Percentiles rank a stretch among this genome's conserved stretches.
phyloP scores from a whole-genome alignment of 202 grass and related monocot genomes.

The Eragrostis tef region DNA sequence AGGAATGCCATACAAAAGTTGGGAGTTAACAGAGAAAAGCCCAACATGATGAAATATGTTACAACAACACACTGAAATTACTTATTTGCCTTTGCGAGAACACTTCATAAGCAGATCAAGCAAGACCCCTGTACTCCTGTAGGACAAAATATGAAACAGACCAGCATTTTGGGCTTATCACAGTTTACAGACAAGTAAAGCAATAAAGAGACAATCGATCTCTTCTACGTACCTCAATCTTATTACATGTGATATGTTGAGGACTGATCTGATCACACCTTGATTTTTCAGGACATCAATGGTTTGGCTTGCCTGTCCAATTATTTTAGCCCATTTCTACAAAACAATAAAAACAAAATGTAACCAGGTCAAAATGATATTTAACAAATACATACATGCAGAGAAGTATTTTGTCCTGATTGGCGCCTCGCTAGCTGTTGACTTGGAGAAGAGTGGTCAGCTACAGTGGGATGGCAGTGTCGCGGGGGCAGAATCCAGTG shows the following conservation, averaged over 20 bases:
- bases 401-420: no score
- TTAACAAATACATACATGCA: background rate
- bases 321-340: slow-evolving; percentile 99
- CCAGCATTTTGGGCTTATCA: background rate
- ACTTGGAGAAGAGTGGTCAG: no score
- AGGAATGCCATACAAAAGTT: background rate
- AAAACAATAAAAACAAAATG: slow-evolving; percentile 35
- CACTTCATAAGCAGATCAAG: background rate
- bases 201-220: slow-evolving; percentile 12
- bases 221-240: slow-evolving; percentile 2
- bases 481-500: no score
- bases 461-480: no score
- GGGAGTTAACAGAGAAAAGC: background rate
- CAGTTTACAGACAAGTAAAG: slow-evolving; percentile 27
- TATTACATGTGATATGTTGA: slow-evolving; percentile 95
- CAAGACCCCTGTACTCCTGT: background rate
- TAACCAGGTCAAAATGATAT: slow-evolving; percentile 34
- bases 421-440: no score
- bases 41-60: background rate
- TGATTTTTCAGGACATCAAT: slow-evolving; percentile 97
- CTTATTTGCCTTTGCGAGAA: slow-evolving; percentile 2
- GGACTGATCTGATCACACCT: slow-evolving; percentile 96
- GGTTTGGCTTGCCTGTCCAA: slow-evolving; percentile 90
- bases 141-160: slow-evolving; percentile 15
- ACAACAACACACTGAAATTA: slow-evolving; percentile 5